Conservation (phyloP, 2,329 filamentous ascomycete genomes). For the Tolypocladium inflatum region DNA sequence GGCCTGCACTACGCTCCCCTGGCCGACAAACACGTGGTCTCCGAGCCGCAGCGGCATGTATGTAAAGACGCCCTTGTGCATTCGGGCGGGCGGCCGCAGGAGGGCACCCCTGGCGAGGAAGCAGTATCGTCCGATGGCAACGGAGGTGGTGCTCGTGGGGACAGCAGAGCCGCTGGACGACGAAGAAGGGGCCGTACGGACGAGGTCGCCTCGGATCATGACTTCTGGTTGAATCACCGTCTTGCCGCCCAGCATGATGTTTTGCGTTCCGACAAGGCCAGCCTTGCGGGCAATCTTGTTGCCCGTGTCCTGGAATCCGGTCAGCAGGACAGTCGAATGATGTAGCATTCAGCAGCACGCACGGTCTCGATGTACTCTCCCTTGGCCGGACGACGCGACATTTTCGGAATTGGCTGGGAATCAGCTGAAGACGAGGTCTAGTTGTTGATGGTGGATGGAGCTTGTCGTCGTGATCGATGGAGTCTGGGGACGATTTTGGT, state of each 20-base stretch:
- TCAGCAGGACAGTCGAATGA: not conserved
- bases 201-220: conserved; percentile 85
- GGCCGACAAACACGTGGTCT: conserved; percentile 87
- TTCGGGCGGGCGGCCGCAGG: conserved; percentile 71
- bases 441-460: not conserved
- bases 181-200: conserved; percentile 42
- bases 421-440: not conserved
- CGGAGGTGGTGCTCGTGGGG: conserved; percentile 52
- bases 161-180: conserved; percentile 24
- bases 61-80: conserved; percentile 69
- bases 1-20: conserved; percentile 67
- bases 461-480: not conserved
- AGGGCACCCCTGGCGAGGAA: conserved; percentile 73
- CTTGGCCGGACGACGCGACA: conserved; percentile 71
- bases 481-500: not conserved
- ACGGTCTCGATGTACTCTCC: conserved; percentile 97
- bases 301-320: conserved; percentile 65
- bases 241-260: conserved; percentile 94
- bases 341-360: not conserved
- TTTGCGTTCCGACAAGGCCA: conserved; percentile 86
- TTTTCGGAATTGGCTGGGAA: conserved; percentile 24
- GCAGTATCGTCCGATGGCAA: conserved; percentile 85
- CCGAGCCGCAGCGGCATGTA: conserved; percentile 89
- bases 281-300: conserved; percentile 96
- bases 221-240: conserved; percentile 94